Evolutionary conservation across 371 early-diverging fungal species (phyloP).

Genomic region (Mucor circinelloides): DNA sequence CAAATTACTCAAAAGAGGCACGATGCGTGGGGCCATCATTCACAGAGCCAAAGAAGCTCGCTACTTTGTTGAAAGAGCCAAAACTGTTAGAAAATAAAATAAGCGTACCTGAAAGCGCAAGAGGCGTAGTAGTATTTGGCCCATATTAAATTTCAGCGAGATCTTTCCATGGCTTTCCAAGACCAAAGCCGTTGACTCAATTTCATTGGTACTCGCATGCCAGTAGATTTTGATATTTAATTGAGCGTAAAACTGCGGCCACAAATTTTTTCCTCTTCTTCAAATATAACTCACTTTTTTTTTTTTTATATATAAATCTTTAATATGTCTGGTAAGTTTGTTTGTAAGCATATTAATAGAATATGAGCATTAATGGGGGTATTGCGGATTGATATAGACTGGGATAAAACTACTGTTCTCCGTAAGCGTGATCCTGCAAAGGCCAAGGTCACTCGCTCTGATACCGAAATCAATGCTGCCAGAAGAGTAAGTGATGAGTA

Average conservation of each 20-base stretch:
- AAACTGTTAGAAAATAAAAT: conserved; percentile 34
- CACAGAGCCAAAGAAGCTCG: conserved; percentile 49
- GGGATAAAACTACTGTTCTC: conserved; percentile 80
- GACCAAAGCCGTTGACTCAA: background rate
- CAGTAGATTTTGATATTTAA: conserved; percentile 5
- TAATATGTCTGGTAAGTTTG: conserved; percentile 33
- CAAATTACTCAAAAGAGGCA: conserved; percentile 33
- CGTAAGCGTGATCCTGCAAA: conserved; percentile 71
- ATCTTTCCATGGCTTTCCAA: conserved; percentile 26
- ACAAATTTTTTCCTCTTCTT: conserved; percentile 3
- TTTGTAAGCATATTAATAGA: background rate
- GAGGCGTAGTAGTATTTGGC: background rate
- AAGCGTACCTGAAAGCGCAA: background rate
- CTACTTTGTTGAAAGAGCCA: conserved; percentile 48
- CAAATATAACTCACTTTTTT: background rate
- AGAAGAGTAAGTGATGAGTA: conserved; percentile 47
- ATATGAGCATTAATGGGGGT: background rate
- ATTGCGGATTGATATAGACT: conserved; percentile 44
- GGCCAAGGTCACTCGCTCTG: conserved; percentile 67
- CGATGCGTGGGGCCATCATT: conserved; percentile 43
- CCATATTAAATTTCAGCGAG: background rate
- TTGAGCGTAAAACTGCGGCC: conserved; percentile 5
- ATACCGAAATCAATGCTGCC: conserved; percentile 81
- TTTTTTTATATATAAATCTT: background rate
- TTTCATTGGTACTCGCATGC: conserved; percentile 6